These are phyloP conservation scores for Trichomonas gallinae DNA, from an alignment of 208 protist genomes.

Conservation along the genomic window DNA sequence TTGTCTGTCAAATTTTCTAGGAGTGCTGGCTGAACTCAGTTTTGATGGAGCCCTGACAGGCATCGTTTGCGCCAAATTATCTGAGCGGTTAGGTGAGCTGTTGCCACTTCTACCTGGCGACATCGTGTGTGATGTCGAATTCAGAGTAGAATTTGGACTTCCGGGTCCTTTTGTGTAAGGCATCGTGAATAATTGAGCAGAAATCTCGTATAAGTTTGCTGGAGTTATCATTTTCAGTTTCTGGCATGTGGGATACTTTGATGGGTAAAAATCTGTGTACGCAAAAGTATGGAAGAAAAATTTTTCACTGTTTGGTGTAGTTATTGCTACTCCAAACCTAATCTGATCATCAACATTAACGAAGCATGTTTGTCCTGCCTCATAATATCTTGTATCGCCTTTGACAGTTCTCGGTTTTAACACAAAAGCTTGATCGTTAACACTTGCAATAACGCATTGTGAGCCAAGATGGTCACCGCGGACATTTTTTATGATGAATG, in stretches of 20 bases:
- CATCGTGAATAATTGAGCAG: neutral
- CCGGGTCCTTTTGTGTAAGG: neutral
- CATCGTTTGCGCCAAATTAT: neutral
- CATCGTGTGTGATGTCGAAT: neutral
- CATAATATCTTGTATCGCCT: neutral
- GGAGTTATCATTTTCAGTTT: neutral
- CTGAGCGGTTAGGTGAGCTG: no score
- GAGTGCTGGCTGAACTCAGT: neutral
- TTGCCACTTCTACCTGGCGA: neutral
- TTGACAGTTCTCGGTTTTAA: neutral
- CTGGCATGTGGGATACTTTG: neutral
- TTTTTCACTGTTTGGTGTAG: neutral
- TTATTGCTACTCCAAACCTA: neutral
- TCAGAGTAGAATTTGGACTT: neutral
- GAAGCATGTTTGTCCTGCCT: neutral
- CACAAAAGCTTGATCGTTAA: neutral
- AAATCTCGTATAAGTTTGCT: neutral
- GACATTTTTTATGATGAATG: neutral
- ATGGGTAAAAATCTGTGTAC: neutral
- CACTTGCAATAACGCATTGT: neutral
- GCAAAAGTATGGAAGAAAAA: neutral
- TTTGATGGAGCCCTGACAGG: neutral
- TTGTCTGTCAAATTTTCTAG: neutral
- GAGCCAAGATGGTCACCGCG: neutral
- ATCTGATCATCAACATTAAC: neutral